Evolutionary conservation across 2,329 filamentous ascomycete species (phyloP), one percentile per base, ranked within the genome.

Genomic region (Neophaeococcomyces mojaviensis): DNA sequence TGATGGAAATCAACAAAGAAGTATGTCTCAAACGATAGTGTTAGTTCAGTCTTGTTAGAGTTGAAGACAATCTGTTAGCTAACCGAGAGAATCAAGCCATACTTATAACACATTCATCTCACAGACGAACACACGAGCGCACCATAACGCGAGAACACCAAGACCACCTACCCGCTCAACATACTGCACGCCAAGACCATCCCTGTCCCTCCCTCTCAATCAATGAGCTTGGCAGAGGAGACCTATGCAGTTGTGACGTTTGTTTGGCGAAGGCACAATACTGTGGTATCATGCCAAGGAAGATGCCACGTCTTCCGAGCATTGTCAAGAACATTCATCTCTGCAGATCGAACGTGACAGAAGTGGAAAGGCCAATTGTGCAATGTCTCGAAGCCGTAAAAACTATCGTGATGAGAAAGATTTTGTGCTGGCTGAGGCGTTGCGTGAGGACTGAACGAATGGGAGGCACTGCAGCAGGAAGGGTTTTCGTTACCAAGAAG

Each of bases 1-100:
- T 34, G 40, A 43, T 43, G 40, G 40, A 43, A 43, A 43, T 26
- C 30, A 34, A 35, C 31, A 43, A 43, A 43, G 40, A 43, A 16
- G 40, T 43, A 19, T 41, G 16, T n/a, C n/a, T 32, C 12, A 3
- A 15, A 31, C 24, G 31, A 20, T 12, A n/a, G 12, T n/a, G 7
- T 31, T 43, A 34, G 40, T 10, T 28, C 10, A 10, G 5, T 28
- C 24, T 28, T 5, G 24, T 28, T 28, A 10, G 24, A 28, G 10
- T 28, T 10, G 10, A 28, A 28, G 24, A 19, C 13, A 10, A 15
- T n/a, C 7, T 5, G 8, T 43, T 8, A 7, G 10, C 16, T 12
- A 12, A 13, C 4, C 4, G 15, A 7, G n/a, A 16, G 35, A 12
- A 31, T 18, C 15, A 8, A 3, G 24, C 30, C 16, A 34, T 35